Base-by-base conservation (phyloP, 306 rosid genomes). In the Lathyrus sativus region DNA sequence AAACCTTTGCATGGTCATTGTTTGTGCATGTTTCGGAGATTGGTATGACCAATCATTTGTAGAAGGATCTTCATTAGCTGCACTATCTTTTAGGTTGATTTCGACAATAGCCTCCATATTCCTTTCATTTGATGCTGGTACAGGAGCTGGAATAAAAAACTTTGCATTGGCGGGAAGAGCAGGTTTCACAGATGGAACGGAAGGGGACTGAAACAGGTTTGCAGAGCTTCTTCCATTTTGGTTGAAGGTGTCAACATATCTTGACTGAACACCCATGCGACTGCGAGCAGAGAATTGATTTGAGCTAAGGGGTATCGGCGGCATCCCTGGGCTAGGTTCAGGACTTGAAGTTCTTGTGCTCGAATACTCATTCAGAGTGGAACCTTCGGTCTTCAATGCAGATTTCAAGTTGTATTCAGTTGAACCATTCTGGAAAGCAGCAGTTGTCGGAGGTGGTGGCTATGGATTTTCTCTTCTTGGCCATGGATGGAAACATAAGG, bases 211-310 rank as follows among this genome's bases (percentile, higher is more conserved):
- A 72, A 89, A 92, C 74, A 78, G 78, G 80, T 82, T 89, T 50
- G 85, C 78, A 0, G 95, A 82, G 74, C 56, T 84, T 76, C 90
- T 92, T 29, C 81, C 85, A 48, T 90, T 85, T 80, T 82, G 89
- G 90, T 89, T 92, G 79, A 92, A 92, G 68, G 95, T 92, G 83
- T 92, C 98, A 42, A 92, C 98, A 74, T 92, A 92, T 85, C 98
- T 91, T 68, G 96, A 74, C 19, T 95, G 82, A 82, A 91, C 85
- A 74, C 96, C 90, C 76, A 85, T 15, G 67, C 95, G 87, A 14
- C 89, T 88, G 10, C 91, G 90, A 61, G 89, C 86, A 55, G 95
- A 87, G 79, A 84, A 89, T 48, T 89, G 97, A 51, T 89, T 91
- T 73, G 95, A 62, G 73, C 79, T 77, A 14, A 95, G 93, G 45